A percentile compares a stretch with the other conserved stretches of the same genome.
phyloP scores from a whole-genome alignment of 345 rosid genomes.

The Rhizophora mangle region DNA sequence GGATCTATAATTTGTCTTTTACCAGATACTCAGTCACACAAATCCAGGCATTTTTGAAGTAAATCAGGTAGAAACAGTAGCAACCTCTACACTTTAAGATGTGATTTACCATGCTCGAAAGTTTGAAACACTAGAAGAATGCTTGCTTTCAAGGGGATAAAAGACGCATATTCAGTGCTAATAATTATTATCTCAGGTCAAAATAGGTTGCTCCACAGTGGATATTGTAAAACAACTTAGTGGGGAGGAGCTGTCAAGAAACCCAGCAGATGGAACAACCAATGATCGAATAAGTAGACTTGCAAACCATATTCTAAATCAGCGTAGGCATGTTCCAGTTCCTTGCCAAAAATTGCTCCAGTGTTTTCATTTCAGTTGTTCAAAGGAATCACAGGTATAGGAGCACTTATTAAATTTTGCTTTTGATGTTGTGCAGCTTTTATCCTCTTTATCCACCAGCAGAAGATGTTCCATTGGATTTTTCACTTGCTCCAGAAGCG shows the following conservation, averaged over 20 bases:
- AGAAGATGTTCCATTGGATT: constrained; percentile 73
- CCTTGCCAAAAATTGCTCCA: background rate
- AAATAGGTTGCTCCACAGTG: constrained; percentile 83
- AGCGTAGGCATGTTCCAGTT: constrained; percentile 48
- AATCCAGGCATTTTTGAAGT: constrained; percentile 85
- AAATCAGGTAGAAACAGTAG: constrained; percentile 49
- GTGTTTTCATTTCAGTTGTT: background rate
- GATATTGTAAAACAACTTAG: constrained; percentile 85
- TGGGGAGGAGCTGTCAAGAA: constrained; percentile 77
- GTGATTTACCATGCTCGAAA: background rate
- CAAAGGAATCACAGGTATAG: too few relatives aligned
- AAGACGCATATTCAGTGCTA: constrained; percentile 2
- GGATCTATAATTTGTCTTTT: background rate
- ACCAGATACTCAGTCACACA: constrained; percentile 60
- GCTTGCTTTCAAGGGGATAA: background rate
- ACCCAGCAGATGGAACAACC: constrained; percentile 50
- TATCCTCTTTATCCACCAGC: constrained; percentile 87
- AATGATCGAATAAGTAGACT: constrained; percentile 84
- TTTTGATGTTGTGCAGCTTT: constrained; percentile 45
- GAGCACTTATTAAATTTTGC: too few relatives aligned
- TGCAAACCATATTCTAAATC: constrained; percentile 71
- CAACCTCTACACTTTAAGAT: background rate
- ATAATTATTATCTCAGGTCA: constrained; percentile 53
- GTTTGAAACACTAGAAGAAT: background rate
- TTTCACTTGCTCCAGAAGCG: constrained; percentile 69